A percentile compares a stretch with the other conserved stretches of the same genome.
phyloP scores from a whole-genome alignment of 352 stramenopile species.

The Hyaloperonospora arabidopsidis region DNA sequence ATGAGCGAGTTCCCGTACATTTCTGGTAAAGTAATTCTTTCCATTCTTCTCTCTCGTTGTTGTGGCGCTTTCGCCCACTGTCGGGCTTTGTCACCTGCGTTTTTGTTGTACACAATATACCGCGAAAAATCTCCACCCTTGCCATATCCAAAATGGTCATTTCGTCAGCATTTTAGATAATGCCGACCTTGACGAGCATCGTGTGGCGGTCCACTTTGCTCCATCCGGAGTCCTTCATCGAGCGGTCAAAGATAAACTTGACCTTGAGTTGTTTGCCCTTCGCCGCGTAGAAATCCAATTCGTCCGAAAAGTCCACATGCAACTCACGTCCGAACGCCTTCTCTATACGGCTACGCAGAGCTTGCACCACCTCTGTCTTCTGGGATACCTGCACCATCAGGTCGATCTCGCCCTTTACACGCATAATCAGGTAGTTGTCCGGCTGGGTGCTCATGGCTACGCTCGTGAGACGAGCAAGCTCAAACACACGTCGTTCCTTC shows the following conservation, averaged over 20 bases:
- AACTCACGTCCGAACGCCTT: conserved; percentile 51
- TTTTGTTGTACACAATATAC: too few relatives aligned
- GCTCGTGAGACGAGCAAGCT: conserved; percentile 46
- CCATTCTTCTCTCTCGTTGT: too few relatives aligned
- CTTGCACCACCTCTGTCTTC: conserved; percentile 76
- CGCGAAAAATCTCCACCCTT: too few relatives aligned
- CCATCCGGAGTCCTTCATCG: conserved; percentile 48
- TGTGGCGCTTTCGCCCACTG: too few relatives aligned
- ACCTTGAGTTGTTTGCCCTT: conserved; percentile 60
- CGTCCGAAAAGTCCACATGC: conserved; percentile 54
- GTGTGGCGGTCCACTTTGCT: conserved; percentile 65
- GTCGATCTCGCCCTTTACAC: conserved; percentile 69
- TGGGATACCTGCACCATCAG: conserved; percentile 61
- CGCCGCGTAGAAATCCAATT: conserved; percentile 59
- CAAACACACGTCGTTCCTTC: conserved; percentile 69
- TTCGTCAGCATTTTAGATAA: conserved; percentile 35
- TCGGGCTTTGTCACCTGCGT: too few relatives aligned
- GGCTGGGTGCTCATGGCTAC: conserved; percentile 70
- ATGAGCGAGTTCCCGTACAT: too few relatives aligned
- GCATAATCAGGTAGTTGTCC: conserved; percentile 75
- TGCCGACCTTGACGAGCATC: conserved; percentile 66
- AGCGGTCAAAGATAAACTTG: conserved; percentile 65
- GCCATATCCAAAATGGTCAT: too few relatives aligned
- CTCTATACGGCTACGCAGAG: conserved; percentile 58
- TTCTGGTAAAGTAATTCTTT: too few relatives aligned